Conservation (phyloP, 2,329 filamentous ascomycete genomes). For the Dendryphion nanum region DNA sequence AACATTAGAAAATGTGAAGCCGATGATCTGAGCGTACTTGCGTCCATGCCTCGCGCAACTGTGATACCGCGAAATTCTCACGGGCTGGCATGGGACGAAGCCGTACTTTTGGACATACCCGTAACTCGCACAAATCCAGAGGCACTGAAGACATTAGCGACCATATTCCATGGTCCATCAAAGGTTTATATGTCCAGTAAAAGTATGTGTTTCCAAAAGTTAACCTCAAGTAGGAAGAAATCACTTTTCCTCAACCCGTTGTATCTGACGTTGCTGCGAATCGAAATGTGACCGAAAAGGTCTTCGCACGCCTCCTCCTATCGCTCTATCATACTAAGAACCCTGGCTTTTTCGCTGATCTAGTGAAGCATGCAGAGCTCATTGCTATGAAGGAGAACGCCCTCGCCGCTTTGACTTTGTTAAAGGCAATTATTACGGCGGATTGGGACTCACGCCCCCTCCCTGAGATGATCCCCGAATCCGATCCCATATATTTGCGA, state of each 20-base stretch:
- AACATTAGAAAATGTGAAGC: slow-evolving; percentile 55
- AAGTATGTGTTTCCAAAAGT: not conserved
- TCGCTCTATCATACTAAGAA: slow-evolving; percentile 54
- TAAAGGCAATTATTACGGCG: slow-evolving; percentile 53
- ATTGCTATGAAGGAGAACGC: slow-evolving; percentile 58
- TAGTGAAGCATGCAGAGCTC: slow-evolving; percentile 55
- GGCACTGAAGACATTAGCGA: slow-evolving; percentile 54
- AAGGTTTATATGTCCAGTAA: slow-evolving; percentile 12
- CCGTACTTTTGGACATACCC: slow-evolving; percentile 50
- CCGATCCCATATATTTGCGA: slow-evolving; percentile 48
- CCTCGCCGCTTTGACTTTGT: slow-evolving; percentile 53
- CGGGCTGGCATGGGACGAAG: slow-evolving; percentile 35
- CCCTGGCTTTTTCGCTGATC: slow-evolving; percentile 51
- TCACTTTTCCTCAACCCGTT: slow-evolving; percentile 37
- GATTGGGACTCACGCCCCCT: slow-evolving; percentile 50
- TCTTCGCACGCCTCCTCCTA: slow-evolving; percentile 55
- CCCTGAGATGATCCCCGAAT: slow-evolving; percentile 47
- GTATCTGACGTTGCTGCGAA: slow-evolving; percentile 18
- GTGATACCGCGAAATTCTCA: slow-evolving; percentile 47
- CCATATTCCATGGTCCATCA: slow-evolving; percentile 55
- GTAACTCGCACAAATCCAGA: slow-evolving; percentile 54
- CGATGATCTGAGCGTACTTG: slow-evolving; percentile 57
- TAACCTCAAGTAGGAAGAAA: slow-evolving; percentile 20
- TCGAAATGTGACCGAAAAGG: slow-evolving; percentile 47
- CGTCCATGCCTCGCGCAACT: slow-evolving; percentile 54